Evolutionary conservation across 1,139 yeast genomes (phyloP), one percentile per base, ranked within the genome.

Genomic region (Spencermartinsiella ligniputridi): DNA sequence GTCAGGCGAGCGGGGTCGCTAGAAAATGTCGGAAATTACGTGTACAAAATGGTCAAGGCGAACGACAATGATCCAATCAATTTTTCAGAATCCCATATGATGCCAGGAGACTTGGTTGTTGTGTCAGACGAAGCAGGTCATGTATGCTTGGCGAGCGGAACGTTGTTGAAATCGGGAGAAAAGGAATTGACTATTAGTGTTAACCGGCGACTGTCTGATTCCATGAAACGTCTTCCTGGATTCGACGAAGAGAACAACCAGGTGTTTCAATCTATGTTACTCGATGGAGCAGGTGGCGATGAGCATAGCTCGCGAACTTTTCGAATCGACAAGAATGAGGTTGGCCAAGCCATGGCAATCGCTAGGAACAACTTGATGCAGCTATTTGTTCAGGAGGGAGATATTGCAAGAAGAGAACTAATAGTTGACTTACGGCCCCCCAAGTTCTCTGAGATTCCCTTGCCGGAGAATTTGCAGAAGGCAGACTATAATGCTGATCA

Each of bases 51-150:
- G 36, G 50, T 44, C 18, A 47, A 52, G 12, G 35, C 27, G 4
- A 16, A 39, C 13, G 21, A 17, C 9, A 24, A 40, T 8, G 30
- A 25, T 13, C 40, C 29, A 24, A 40, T 51, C 40, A 41, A 24
- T 25, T 49, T 44, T 32, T 37, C 46, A 9, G 57, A 56, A 3
- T 51, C 61, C 20, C 56, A 52, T 32, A 40, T 66, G 30, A 39
- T 41, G 11, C 40, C 49, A 5, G 66, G 65, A 12, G 70, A 67
- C 27, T 61, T 58, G 6, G 75, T 90, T 1, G 72, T 84, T 18
- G 69, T 89, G 1, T 87, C 96, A 56, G 96, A 87, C 60, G 95
- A 86, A 55, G 54, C 64, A 0, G 96, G 96, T 1, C 89, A 83
- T 61, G 81, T 82, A 62, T 85, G 88, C 0, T 59, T 89, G 22